Conservation (phyloP, 2,329 filamentous ascomycete genomes). For the Apiospora arundinis region DNA sequence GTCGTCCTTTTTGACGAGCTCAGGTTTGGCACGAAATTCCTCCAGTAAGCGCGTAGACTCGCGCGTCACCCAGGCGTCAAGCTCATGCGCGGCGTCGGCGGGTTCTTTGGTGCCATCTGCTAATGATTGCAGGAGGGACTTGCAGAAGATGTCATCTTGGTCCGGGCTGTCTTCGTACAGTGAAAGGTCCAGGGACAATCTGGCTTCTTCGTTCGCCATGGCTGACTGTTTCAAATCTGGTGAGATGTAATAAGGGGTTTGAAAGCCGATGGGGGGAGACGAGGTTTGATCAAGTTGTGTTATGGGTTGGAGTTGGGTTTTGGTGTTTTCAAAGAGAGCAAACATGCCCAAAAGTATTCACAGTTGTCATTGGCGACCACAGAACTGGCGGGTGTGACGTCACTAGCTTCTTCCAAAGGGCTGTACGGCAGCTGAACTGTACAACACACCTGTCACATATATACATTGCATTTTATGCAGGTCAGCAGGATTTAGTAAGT, state of each 20-base stretch:
- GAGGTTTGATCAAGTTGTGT: background rate
- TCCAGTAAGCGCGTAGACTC: constrained; percentile 24
- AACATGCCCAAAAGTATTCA: too few species aligned
- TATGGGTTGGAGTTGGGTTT: too few species aligned
- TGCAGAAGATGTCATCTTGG: background rate
- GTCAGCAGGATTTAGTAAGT: too few species aligned
- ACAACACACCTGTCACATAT: too few species aligned
- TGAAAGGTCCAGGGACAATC: background rate
- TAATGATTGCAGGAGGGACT: background rate
- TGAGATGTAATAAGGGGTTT: background rate
- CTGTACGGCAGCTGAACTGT: background rate
- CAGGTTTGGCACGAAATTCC: constrained; percentile 20
- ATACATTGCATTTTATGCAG: too few species aligned
- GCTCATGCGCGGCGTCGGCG: background rate
- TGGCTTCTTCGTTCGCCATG: background rate
- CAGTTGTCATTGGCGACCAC: background rate
- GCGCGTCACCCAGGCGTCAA: constrained; percentile 26
- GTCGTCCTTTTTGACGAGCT: constrained; percentile 21
- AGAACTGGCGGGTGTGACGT: background rate
- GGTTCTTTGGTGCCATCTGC: background rate
- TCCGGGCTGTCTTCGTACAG: background rate
- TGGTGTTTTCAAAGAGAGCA: too few species aligned
- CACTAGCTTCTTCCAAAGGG: background rate
- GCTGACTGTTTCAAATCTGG: background rate
- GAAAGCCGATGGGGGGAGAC: background rate